Conservation (phyloP, 2,329 filamentous ascomycete species). For the Colletotrichum neosansevieriae region DNA sequence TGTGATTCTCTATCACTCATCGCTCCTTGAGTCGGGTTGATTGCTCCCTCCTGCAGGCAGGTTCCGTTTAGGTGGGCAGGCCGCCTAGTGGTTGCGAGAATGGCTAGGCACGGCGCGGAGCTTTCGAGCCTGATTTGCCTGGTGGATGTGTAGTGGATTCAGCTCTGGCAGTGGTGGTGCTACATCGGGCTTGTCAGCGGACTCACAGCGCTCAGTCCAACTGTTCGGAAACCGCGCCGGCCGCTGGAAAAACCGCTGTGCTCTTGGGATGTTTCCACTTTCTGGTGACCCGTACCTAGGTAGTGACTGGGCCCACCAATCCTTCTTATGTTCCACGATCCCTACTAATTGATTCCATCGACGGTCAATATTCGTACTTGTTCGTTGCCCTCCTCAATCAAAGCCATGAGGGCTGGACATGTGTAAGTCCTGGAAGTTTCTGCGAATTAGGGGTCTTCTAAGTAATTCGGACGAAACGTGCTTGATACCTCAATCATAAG, state of each 20-base stretch:
- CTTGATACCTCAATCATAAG: too few relatives aligned
- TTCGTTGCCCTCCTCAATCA: not conserved
- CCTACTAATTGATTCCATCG: too few relatives aligned
- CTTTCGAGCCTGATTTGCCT: conserved; percentile 29
- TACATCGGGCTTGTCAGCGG: conserved; percentile 13
- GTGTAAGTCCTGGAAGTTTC: conserved; percentile 11
- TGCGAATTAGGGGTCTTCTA: conserved; percentile 12
- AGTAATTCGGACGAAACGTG: not conserved
- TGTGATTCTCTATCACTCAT: conserved; percentile 2
- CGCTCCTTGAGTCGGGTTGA: conserved; percentile 29
- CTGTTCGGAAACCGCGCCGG: conserved; percentile 16
- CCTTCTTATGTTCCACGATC: not conserved
- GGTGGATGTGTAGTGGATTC: conserved; percentile 24
- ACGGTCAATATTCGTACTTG: too few relatives aligned
- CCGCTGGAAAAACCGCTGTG: conserved; percentile 29
- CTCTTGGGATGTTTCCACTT: not conserved
- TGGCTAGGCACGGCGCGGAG: conserved; percentile 26
- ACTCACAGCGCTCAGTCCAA: conserved; percentile 17
- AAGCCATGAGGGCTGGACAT: not conserved
- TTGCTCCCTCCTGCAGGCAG: conserved; percentile 24
- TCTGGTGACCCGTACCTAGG: not conserved
- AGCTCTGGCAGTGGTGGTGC: conserved; percentile 4
- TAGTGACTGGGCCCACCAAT: not conserved
- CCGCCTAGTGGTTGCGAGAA: conserved; percentile 19
- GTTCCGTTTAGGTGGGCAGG: conserved; percentile 20